A percentile compares a stretch with the other conserved stretches of the same genome.
phyloP scores from a whole-genome alignment of 768 basidiomycete species.

The Rhodotorula kratochvilovae region DNA sequence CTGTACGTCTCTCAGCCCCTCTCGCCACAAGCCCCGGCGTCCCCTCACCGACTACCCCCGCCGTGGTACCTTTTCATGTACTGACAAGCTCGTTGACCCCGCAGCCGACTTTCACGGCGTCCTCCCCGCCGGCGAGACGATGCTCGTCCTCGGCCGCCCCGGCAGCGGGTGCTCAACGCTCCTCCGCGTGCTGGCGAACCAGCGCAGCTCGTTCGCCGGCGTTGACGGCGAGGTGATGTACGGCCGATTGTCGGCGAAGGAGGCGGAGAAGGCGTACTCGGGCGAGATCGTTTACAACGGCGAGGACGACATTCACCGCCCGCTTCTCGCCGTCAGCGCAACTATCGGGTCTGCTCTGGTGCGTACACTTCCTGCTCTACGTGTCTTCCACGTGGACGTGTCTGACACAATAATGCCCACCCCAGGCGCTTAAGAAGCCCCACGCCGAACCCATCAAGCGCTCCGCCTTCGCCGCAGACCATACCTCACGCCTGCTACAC shows the following conservation, averaged over 20 bases:
- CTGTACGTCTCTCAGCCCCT: background rate
- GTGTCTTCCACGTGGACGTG: too few species aligned
- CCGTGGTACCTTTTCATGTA: background rate
- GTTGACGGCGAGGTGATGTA: constrained; percentile 52
- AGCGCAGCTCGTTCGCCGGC: constrained; percentile 48
- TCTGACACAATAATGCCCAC: background rate
- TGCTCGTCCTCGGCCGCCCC: constrained; percentile 27
- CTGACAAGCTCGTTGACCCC: background rate
- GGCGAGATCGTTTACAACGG: constrained; percentile 72
- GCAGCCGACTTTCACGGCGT: background rate
- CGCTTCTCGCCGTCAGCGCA: constrained; percentile 67
- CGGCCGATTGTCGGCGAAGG: constrained; percentile 50
- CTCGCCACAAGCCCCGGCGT: background rate
- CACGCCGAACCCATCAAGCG: constrained; percentile 44
- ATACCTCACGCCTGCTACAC: constrained; percentile 50
- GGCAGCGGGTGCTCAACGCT: constrained; percentile 50
- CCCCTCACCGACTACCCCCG: background rate
- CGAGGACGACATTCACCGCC: constrained; percentile 75
- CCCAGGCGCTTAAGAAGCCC: constrained; percentile 50
- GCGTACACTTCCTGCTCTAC: too few species aligned
- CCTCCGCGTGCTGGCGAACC: constrained; percentile 54
- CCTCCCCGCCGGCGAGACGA: constrained; percentile 2
- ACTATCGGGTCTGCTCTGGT: constrained; percentile 48
- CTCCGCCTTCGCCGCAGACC: constrained; percentile 48
- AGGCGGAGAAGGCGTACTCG: constrained; percentile 52